Percentiles rank a stretch among this genome's conserved stretches.
Conservation (phyloP, 2,329 filamentous ascomycete species). For the Penicillium rolfsii region DNA sequence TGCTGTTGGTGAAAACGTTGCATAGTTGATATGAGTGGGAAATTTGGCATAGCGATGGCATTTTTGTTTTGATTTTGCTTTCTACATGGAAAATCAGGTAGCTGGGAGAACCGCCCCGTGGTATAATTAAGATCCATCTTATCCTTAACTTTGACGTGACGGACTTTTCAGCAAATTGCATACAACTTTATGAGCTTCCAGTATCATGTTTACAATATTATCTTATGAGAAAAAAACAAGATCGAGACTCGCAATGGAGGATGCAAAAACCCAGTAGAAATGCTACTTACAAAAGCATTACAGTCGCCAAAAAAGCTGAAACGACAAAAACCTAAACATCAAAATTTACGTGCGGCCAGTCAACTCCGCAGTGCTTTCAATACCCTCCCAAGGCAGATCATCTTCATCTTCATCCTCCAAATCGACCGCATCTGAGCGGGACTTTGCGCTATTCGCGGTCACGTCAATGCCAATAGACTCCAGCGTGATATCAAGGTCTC, state of each 20-base stretch:
- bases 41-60: slow-evolving; percentile 25
- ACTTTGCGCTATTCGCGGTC: slow-evolving; percentile 30
- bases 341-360: slow-evolving; percentile 33
- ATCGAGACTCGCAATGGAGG: background rate
- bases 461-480: slow-evolving; percentile 47
- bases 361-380: slow-evolving; percentile 47
- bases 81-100: background rate
- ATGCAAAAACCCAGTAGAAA: background rate
- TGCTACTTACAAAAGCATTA: background rate
- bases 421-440: slow-evolving; percentile 27
- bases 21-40: background rate
- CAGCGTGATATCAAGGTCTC: slow-evolving; percentile 67
- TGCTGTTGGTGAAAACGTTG: slow-evolving; percentile 17
- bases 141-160: background rate
- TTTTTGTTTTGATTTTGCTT: slow-evolving; percentile 7
- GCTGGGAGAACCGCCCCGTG: background rate
- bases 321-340: background rate
- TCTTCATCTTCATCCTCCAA: slow-evolving; percentile 42
- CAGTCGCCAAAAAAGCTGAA: slow-evolving; percentile 6
- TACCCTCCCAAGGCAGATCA: slow-evolving; percentile 50
- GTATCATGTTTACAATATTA: background rate
- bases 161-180: background rate
- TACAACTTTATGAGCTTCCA: no score
- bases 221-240: background rate
- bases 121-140: background rate